A percentile compares a stretch with the other conserved stretches of the same genome.
These are phyloP conservation scores for Podospora appendiculata DNA, from an alignment of 495 filamentous ascomycete species.

Conservation along the genomic window DNA sequence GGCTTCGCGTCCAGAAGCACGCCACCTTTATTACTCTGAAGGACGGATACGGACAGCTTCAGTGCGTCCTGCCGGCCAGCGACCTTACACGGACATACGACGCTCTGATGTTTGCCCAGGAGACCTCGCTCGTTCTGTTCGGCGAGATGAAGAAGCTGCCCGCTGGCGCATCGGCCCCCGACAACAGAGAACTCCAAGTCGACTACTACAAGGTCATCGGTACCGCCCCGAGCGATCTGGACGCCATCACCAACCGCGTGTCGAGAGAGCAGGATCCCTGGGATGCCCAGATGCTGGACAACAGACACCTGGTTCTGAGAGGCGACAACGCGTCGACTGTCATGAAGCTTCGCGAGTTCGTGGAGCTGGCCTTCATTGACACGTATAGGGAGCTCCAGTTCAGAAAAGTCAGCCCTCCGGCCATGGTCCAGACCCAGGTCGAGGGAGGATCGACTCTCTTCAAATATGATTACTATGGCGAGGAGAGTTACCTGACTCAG, in stretches of 20 bases:
- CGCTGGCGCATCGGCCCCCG: slow-evolving; percentile 68
- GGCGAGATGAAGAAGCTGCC: slow-evolving; percentile 87
- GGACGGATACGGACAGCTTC: slow-evolving; percentile 33
- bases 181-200: slow-evolving; percentile 85
- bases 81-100: slow-evolving; percentile 88
- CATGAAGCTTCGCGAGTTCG: slow-evolving; percentile 83
- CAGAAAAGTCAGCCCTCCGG: slow-evolving; percentile 83
- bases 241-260: slow-evolving; percentile 77
- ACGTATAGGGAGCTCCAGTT: slow-evolving; percentile 73
- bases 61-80: slow-evolving; percentile 72
- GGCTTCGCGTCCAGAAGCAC: background rate
- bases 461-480: slow-evolving; percentile 88
- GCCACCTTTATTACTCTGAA: background rate
- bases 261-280: slow-evolving; percentile 82
- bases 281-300: slow-evolving; percentile 82
- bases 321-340: slow-evolving; percentile 81
- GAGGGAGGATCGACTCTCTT: slow-evolving; percentile 95
- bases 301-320: slow-evolving; percentile 85
- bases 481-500: slow-evolving; percentile 91
- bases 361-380: slow-evolving; percentile 75
- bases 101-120: slow-evolving; percentile 77
- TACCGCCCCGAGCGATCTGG: slow-evolving; percentile 71
- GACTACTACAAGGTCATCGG: slow-evolving; percentile 89
- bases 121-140: slow-evolving; percentile 79
- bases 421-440: slow-evolving; percentile 97